Evolutionary conservation across 805 yeast species (phyloP).

Genomic region (Ogataea nakhonphanomensis): DNA sequence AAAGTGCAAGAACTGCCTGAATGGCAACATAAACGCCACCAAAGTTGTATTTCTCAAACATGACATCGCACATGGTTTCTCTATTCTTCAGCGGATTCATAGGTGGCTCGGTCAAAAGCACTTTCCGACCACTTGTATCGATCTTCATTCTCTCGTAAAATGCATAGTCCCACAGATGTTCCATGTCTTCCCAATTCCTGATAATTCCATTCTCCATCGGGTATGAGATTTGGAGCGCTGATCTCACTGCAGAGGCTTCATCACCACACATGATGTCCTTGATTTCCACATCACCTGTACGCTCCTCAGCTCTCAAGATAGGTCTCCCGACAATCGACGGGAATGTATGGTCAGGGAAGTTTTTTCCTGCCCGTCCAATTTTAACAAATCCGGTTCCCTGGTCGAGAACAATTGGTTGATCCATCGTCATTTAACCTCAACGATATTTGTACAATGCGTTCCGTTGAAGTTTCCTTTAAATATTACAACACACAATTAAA

Average conservation of each 20-base stretch:
- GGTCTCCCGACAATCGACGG: conserved; percentile 98
- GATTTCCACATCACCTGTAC: conserved; percentile 71
- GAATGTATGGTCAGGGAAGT: conserved; percentile 94
- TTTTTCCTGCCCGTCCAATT: conserved; percentile 94
- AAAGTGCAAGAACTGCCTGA: conserved; percentile 96
- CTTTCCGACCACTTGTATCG: conserved; percentile 69
- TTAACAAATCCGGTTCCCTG: conserved; percentile 99
- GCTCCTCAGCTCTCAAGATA: conserved; percentile 92
- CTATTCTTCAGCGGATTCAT: conserved; percentile 92
- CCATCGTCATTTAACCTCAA: conserved; percentile 21
- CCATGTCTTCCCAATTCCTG: conserved; percentile 98
- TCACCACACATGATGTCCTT: conserved; percentile 97
- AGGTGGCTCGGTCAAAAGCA: conserved; percentile 94
- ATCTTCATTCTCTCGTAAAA: conserved; percentile 87
- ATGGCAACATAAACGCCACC: conserved; percentile 94
- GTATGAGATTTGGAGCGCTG: conserved; percentile 87
- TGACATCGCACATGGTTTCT: conserved; percentile 85
- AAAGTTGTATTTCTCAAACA: conserved; percentile 88
- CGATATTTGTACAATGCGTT: conserved; percentile 6
- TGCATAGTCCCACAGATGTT: conserved; percentile 96
- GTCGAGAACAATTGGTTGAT: conserved; percentile 66
- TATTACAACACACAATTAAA: conserved; percentile 10
- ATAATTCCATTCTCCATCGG: conserved; percentile 99
- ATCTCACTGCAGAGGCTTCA: conserved; percentile 88
- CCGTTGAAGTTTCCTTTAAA: conserved; percentile 1